Base-by-base conservation (phyloP, 2,329 filamentous ascomycete genomes). In the Periglandula ipomoeae region DNA sequence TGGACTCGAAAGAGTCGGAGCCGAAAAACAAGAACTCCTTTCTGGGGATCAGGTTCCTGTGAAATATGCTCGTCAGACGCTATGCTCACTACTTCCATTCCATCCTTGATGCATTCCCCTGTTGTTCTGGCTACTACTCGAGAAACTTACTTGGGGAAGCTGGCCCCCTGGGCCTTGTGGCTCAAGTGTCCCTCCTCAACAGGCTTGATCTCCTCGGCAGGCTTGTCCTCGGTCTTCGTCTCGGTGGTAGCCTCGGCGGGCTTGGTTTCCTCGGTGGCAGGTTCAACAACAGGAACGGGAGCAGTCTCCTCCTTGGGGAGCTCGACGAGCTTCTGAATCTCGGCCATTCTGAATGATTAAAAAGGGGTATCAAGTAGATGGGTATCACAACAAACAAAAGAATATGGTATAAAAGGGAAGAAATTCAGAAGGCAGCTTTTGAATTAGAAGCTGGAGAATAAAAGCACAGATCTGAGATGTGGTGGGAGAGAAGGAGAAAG, bases 11-110 rank as follows among this genome's bases (percentile, higher is more conserved):
- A 44, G 86, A 71, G 49, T 89, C 86, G 44, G 79, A 74, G 58
- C 82, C 81, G 71, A 91, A 88, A 79, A 84, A 90, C 75, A 97
- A 96, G 74, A 87, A 88, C 67, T 89, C 89, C 81, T 96, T 96
- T 68, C 84, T 82, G 73, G 89, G 90, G 60, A 88, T 82, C 63
- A 97, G 79, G 68, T 89, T 87, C 81, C 88, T 94, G 59, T 37
- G 26, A 5, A 24, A 23, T 20, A 6, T 32, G 58, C 64, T 55
- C 67, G 15, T 3, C 2, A 22, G 26, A 8, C 3, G 13, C 44
- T 4, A 20, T 10, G 1, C 9, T 43, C 40, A 17, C 1, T 5
- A 1, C 1, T 1, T 30, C 13, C 3, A 0, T n/a, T n/a, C n/a
- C n/a, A n/a, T n/a, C n/a, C n/a, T n/a, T n/a, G n/a, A n/a, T n/a